Percentiles rank a stretch among this genome's conserved stretches.
phyloP scores from a whole-genome alignment of 75 land plant species.

The Picea glauca region DNA sequence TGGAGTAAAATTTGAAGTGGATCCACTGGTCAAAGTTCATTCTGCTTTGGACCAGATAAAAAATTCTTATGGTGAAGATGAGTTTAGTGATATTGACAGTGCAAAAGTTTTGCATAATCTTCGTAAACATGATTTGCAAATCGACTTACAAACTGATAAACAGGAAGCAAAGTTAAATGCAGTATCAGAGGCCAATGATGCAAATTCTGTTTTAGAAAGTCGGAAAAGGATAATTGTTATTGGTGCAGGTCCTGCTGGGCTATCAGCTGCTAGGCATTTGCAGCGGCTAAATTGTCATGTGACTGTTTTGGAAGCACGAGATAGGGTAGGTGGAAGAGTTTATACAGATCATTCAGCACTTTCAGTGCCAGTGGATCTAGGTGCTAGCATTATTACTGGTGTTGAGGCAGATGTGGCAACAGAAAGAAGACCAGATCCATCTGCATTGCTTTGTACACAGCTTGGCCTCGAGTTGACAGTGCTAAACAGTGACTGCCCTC shows the following conservation, averaged over 20 bases:
- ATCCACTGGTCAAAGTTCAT: neutral
- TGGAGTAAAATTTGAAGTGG: constrained; percentile 1
- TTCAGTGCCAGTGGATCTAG: constrained; percentile 97
- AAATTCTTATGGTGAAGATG: constrained; percentile 17
- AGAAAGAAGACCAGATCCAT: constrained; percentile 93
- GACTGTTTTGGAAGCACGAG: constrained; percentile 81
- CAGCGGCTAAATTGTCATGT: constrained; percentile 75
- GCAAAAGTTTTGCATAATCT: constrained; percentile 37
- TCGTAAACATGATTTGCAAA: constrained; percentile 19
- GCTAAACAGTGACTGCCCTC: constrained; percentile 91
- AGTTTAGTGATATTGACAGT: constrained; percentile 24
- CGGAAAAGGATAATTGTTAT: constrained; percentile 64
- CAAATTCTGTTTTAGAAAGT: constrained; percentile 14
- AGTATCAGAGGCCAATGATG: constrained; percentile 6
- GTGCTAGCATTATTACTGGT: constrained; percentile 98
- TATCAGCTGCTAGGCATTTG: constrained; percentile 91
- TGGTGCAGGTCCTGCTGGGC: constrained; percentile 97
- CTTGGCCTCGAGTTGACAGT: constrained; percentile 87
- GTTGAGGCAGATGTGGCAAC: constrained; percentile 94
- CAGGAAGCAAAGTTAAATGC: constrained; percentile 8
- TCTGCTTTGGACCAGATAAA: constrained; percentile 11
- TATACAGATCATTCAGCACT: constrained; percentile 79
- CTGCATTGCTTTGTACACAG: constrained; percentile 86
- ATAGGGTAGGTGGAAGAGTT: constrained; percentile 93
- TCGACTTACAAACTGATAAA: constrained; percentile 9